phyloP scores from a whole-genome alignment of 1,284 basidiomycete species.

The Filobasidium uniguttulatum region DNA sequence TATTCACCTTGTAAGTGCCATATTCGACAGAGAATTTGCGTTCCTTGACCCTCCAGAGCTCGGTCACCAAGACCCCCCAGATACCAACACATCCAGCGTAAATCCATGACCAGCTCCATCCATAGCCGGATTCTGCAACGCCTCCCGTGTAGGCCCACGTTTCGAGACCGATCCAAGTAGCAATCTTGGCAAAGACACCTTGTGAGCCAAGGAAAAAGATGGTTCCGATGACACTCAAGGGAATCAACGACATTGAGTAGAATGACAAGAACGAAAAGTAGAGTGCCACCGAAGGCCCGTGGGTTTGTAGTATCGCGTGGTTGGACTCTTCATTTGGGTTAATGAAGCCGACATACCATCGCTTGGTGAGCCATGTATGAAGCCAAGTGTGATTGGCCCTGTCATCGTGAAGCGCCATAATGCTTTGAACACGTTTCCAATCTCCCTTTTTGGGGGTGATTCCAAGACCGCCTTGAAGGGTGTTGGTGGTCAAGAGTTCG shows the following conservation, averaged over 20 bases:
- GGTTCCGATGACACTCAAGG: conserved; percentile 36
- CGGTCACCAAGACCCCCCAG: conserved; percentile 74
- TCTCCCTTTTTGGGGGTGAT: conserved; percentile 53
- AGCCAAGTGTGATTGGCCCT: conserved; percentile 55
- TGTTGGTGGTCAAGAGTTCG: conserved; percentile 55
- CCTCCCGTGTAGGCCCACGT: conserved; percentile 12
- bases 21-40: conserved; percentile 63
- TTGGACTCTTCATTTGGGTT: conserved; percentile 40
- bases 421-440: conserved; percentile 64
- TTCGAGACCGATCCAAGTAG: conserved; percentile 9
- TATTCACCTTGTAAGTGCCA: conserved; percentile 52
- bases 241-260: conserved; percentile 62
- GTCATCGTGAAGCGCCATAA: conserved; percentile 71
- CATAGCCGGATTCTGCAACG: conserved; percentile 4
- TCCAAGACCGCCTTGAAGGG: conserved; percentile 60
- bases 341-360: conserved; percentile 45
- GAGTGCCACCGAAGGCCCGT: conserved; percentile 74
- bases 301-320: conserved; percentile 51
- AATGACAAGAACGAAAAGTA: conserved; percentile 79
- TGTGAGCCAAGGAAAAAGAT: conserved; percentile 21
- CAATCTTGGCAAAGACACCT: conserved; percentile 9
- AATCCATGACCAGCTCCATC: conserved; percentile 20
- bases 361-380: conserved; percentile 47
- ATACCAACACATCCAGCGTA: conserved; percentile 62
- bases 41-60: conserved; percentile 76